These are phyloP conservation scores for Arbutus unedo DNA, from an alignment of 148 eudicot species.

Conservation along the genomic window DNA sequence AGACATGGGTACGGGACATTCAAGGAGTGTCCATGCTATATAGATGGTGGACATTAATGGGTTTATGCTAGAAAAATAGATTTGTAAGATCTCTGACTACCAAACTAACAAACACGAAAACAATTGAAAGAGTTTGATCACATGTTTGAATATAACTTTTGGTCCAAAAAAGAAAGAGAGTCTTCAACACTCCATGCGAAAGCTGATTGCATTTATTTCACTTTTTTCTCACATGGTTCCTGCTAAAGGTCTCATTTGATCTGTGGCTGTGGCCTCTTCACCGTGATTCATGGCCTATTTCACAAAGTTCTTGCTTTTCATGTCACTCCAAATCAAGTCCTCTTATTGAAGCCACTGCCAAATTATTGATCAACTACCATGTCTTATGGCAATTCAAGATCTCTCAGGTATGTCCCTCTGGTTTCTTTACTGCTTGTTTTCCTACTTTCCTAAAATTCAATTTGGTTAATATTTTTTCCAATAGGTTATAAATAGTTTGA, in stretches of 20 bases:
- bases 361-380: slow-evolving; percentile 21
- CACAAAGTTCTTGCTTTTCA: not conserved
- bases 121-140: slow-evolving; percentile 26
- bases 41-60: too few relatives aligned
- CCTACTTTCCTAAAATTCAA: not conserved
- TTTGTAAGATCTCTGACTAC: too few relatives aligned
- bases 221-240: slow-evolving; percentile 34
- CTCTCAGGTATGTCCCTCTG: slow-evolving; percentile 47
- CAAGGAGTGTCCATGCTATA: not conserved
- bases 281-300: slow-evolving; percentile 12
- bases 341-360: not conserved
- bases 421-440: not conserved
- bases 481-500: not conserved
- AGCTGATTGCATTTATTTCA: slow-evolving; percentile 14
- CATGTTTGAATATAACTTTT: slow-evolving; percentile 31
- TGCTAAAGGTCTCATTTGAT: slow-evolving; percentile 19
- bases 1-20: not conserved
- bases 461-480: not conserved
- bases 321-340: slow-evolving; percentile 14
- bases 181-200: slow-evolving; percentile 6
- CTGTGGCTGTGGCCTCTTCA: slow-evolving; percentile 17
- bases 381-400: slow-evolving; percentile 56
- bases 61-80: too few relatives aligned
- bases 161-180: slow-evolving; percentile 19
- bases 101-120: not conserved